A percentile compares a stretch with the other conserved stretches of the same genome.
phyloP scores from a whole-genome alignment of 768 basidiomycete genomes.

The Krasilnikovozyma curviuscula region DNA sequence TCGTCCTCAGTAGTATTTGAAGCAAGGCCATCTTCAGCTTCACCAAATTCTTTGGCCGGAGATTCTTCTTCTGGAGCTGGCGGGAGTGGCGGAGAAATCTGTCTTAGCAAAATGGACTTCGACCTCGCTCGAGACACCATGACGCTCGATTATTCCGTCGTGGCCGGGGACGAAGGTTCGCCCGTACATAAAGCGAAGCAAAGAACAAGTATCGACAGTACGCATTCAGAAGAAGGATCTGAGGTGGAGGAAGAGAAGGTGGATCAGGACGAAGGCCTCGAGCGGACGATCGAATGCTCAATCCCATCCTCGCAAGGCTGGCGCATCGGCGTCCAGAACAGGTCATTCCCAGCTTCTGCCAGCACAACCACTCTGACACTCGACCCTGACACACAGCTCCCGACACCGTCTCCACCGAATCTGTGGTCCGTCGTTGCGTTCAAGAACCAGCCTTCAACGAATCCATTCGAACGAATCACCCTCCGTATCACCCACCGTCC shows the following conservation, averaged over 20 bases:
- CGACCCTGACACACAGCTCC: conserved; percentile 37
- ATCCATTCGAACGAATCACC: conserved; percentile 21
- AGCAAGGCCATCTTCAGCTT: no score
- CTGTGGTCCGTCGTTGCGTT: not conserved
- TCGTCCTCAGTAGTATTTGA: no score
- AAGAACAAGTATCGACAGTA: not conserved
- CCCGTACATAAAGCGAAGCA: not conserved
- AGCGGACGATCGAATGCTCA: conserved; percentile 60
- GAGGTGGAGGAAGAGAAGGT: conserved; percentile 27
- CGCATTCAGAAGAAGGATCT: conserved; percentile 47
- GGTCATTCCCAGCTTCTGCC: conserved; percentile 15
- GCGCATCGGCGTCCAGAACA: conserved; percentile 55
- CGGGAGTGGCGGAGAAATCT: conserved; percentile 67
- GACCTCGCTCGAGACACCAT: conserved; percentile 67
- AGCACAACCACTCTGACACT: conserved; percentile 26
- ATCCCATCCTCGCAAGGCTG: conserved; percentile 59
- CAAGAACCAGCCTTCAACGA: not conserved
- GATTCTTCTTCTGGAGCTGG: no score
- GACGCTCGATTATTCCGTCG: conserved; percentile 61
- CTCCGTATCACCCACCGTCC: conserved; percentile 56
- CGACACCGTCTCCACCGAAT: not conserved
- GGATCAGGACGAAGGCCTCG: conserved; percentile 31
- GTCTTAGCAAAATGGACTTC: conserved; percentile 57
- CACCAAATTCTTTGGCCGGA: no score
- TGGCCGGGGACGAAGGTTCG: conserved; percentile 51